phyloP scores from a whole-genome alignment of 2,329 filamentous ascomycete species.

The Trichoderma cornu-damae region DNA sequence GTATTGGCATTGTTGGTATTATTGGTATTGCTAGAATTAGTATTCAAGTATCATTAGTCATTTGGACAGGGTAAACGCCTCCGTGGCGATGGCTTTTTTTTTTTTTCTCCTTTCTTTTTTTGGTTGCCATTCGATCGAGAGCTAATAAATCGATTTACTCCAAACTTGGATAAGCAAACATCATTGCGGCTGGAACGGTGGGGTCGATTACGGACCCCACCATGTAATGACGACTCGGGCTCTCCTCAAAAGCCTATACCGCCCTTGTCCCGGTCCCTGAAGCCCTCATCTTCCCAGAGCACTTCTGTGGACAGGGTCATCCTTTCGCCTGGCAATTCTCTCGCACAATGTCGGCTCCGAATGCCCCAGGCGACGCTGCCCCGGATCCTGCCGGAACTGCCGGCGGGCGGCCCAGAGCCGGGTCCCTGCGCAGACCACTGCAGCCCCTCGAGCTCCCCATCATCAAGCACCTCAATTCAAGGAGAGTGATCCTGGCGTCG shows the following conservation, averaged over 20 bases:
- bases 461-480: conserved; percentile 67
- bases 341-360: conserved; percentile 29
- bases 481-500: conserved; percentile 84
- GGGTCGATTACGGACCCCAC: conserved; percentile 13
- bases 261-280: background rate
- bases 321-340: background rate
- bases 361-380: conserved; percentile 37
- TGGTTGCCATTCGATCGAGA: no score
- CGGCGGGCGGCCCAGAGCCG: conserved; percentile 31
- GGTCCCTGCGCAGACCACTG: conserved; percentile 45
- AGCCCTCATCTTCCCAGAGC: background rate
- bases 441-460: conserved; percentile 74
- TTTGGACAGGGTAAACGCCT: no score
- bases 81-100: no score
- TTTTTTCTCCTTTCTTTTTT: no score
- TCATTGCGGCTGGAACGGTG: background rate
- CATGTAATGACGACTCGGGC: conserved; percentile 12
- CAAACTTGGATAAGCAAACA: background rate
- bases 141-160: no score
- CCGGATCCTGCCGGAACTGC: conserved; percentile 43
- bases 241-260: conserved; percentile 16
- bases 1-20: no score
- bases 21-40: no score
- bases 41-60: no score
- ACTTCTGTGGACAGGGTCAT: background rate